Evolutionary conservation across 345 rosid species (phyloP).

Genomic region (Rhizophora apiculata): DNA sequence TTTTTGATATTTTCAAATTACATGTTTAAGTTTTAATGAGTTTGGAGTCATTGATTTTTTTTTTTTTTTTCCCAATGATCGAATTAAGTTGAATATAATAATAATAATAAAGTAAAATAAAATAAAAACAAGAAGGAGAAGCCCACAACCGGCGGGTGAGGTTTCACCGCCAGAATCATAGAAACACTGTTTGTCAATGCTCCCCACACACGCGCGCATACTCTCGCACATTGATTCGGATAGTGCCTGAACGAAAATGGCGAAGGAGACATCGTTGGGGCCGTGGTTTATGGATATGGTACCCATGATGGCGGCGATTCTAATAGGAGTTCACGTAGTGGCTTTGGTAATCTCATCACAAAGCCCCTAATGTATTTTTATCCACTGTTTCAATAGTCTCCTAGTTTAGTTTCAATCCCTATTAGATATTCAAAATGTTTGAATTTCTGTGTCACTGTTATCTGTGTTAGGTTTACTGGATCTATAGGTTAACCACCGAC

Average conservation of each 20-base stretch:
- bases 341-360: constrained; percentile 47
- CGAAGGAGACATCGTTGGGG: constrained; percentile 38
- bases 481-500: constrained; percentile 70
- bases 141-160: too few relatives aligned
- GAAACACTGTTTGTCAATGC: background rate
- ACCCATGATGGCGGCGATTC: constrained; percentile 54
- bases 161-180: too few relatives aligned
- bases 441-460: background rate
- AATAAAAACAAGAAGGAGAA: too few relatives aligned
- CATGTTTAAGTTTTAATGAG: too few relatives aligned
- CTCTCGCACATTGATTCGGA: background rate
- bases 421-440: background rate
- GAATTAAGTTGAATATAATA: too few relatives aligned
- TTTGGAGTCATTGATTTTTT: too few relatives aligned
- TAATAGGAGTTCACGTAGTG: constrained; percentile 76
- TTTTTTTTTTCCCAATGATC: too few relatives aligned
- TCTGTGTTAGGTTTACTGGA: constrained; percentile 63
- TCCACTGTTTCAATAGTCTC: background rate
- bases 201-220: too few relatives aligned
- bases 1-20: too few relatives aligned
- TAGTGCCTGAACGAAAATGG: constrained; percentile 33
- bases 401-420: too few relatives aligned
- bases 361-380: background rate
- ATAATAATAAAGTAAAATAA: too few relatives aligned
- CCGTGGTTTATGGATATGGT: constrained; percentile 76